Evolutionary conservation across 2,329 filamentous ascomycete genomes (phyloP), one percentile per base, ranked within the genome.

Genomic region (Sporothrix brunneoviolacea): DNA sequence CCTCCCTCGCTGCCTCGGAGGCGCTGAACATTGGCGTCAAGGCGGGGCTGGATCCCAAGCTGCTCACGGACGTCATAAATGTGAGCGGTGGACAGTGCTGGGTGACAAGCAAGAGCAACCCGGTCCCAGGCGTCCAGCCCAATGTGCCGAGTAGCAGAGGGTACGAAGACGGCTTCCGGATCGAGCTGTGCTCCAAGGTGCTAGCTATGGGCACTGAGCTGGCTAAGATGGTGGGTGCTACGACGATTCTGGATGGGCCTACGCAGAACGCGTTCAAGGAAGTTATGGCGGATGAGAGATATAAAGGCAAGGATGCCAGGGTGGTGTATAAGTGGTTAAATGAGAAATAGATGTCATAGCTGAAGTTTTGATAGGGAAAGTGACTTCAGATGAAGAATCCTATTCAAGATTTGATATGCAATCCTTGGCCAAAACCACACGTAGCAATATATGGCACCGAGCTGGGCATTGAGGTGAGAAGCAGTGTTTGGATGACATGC

Each of bases 91-190:
- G 41, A 18, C 41, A 44, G 28, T 44, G 41, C 30, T 44, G 41
- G 41, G 41, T 44, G 16, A 44, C 41, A 27, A 44, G 28, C 19
- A 44, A 44, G 28, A 44, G 41, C 28, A 44, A 44, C 12, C 41
- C 41, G 16, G 41, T 44, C 6, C 41, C 41, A 4, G 41, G 41
- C 7, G 41, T 44, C 16, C 41, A 44, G 15, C 28, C 27, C 8
- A 44, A 44, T n/a, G 41, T 44, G 4, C 41, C 41, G 4, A 44
- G 41, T 8, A 44, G 41, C 18, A 16, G 41, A 9, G 19, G 28
- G 28, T 44, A 44, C 13, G 41, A 44, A 15, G 41, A 35, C 28
- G 41, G 41, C 28, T 44, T 44, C 41, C 41, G 41, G 10, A 44
- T 44, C 12, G 41, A 44, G 41, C 30, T 44, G 16, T 44, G 41